Conservation (phyloP, 352 stramenopile genomes). For the Globisporangium splendens region DNA sequence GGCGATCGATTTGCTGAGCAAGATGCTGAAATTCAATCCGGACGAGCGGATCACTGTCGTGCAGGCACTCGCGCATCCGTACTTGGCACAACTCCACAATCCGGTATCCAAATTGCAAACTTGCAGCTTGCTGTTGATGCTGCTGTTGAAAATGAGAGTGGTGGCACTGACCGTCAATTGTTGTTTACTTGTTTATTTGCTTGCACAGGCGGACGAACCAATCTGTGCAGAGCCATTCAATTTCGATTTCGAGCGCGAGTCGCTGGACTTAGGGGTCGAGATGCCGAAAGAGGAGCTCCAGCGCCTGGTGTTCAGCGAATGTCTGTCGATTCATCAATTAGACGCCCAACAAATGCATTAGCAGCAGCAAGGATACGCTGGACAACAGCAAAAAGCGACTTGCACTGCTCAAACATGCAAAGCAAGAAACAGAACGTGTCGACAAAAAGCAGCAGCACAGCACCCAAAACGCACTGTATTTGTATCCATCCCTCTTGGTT, state of each 20-base stretch:
- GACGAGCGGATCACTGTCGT: constrained; percentile 91
- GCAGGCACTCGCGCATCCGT: constrained; percentile 89
- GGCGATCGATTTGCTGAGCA: constrained; percentile 84
- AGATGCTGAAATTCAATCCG: constrained; percentile 93
- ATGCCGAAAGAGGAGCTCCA: constrained; percentile 88
- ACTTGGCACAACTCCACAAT: constrained; percentile 89
- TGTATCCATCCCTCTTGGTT: too few relatives aligned
- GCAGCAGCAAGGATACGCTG: not conserved
- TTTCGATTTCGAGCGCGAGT: constrained; percentile 86
- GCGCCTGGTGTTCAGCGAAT: constrained; percentile 75
- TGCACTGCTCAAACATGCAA: not conserved
- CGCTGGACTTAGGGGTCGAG: constrained; percentile 72
- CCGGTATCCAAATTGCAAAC: constrained; percentile 33
- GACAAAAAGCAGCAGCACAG: too few relatives aligned
- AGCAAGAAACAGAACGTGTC: too few relatives aligned
- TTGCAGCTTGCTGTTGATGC: not conserved
- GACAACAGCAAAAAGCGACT: too few relatives aligned
- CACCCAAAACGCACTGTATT: too few relatives aligned
- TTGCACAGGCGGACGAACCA: constrained; percentile 78
- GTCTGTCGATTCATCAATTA: constrained; percentile 65
- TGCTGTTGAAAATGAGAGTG: too few relatives aligned
- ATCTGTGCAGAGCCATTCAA: constrained; percentile 74
- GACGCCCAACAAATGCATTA: constrained; percentile 68
- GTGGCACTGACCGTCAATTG: not conserved
- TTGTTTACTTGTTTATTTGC: not conserved